Conservation (phyloP, 495 filamentous ascomycete species). For the Hypoxylon trugodes region DNA sequence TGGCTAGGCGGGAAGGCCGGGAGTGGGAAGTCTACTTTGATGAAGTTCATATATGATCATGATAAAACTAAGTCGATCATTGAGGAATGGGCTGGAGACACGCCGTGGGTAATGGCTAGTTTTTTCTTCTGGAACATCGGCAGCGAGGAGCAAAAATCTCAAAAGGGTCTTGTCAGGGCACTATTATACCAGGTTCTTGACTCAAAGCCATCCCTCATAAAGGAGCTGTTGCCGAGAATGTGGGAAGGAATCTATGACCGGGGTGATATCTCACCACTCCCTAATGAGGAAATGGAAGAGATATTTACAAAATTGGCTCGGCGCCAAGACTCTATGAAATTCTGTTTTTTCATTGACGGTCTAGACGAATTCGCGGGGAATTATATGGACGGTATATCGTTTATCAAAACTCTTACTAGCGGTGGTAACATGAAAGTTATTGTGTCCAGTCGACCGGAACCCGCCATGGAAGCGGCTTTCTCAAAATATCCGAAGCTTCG, state of each 20-base stretch:
- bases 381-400: neutral
- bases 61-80: neutral
- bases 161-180: slow-evolving; percentile 43
- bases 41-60: slow-evolving; percentile 26
- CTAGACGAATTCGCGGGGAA: slow-evolving; percentile 17
- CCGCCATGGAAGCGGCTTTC: slow-evolving; percentile 22
- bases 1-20: slow-evolving; percentile 37
- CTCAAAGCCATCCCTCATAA: slow-evolving; percentile 1
- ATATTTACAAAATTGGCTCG: no score
- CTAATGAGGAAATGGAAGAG: no score
- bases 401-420: slow-evolving; percentile 1
- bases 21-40: slow-evolving; percentile 38
- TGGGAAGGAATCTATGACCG: neutral
- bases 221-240: slow-evolving; percentile 11
- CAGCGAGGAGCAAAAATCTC: slow-evolving; percentile 43
- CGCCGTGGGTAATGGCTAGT: neutral
- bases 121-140: slow-evolving; percentile 51
- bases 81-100: neutral
- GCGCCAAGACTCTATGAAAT: no score
- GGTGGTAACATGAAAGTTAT: slow-evolving; percentile 8
- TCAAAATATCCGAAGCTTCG: slow-evolving; percentile 6
- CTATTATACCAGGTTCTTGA: slow-evolving; percentile 45
- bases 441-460: slow-evolving; percentile 25
- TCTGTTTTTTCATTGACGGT: slow-evolving; percentile 26
- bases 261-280: no score